Conservation (phyloP, 371 early-diverging fungal species). For the Phascolomyces articulosus region DNA sequence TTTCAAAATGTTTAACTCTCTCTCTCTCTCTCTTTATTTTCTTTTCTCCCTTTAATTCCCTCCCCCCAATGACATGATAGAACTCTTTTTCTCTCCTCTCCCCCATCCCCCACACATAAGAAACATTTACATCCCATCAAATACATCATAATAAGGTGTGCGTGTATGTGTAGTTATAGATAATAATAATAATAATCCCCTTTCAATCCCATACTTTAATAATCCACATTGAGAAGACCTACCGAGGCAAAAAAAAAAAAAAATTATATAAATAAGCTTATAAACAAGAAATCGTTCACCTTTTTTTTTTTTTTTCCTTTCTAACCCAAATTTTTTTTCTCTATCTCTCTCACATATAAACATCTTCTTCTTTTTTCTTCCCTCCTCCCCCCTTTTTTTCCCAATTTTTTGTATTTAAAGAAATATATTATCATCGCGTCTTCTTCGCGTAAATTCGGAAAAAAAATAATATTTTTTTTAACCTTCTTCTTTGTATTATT, state of each 20-base stretch:
- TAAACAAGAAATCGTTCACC: slow-evolving; percentile 71
- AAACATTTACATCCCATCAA: neutral
- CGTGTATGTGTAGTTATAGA: too few species aligned
- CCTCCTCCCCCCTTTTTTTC: neutral
- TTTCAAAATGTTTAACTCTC: too few species aligned
- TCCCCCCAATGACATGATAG: too few species aligned
- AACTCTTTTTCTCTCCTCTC: neutral
- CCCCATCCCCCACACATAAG: neutral
- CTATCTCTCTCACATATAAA: too few species aligned
- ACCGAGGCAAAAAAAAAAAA: neutral
- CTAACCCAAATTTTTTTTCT: too few species aligned
- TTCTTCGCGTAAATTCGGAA: neutral
- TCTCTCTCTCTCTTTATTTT: neutral
- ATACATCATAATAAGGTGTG: too few species aligned
- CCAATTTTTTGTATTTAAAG: too few species aligned
- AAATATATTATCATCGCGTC: too few species aligned
- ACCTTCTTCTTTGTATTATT: slow-evolving; percentile 7
- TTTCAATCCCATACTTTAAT: neutral
- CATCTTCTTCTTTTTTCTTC: too few species aligned
- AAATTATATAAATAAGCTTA: slow-evolving; percentile 59
- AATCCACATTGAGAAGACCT: too few species aligned
- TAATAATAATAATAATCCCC: too few species aligned
- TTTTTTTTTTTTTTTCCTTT: slow-evolving; percentile 42
- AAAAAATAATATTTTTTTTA: too few species aligned
- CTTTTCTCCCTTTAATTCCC: neutral